Base-by-base conservation (phyloP, 768 basidiomycete genomes). In the Coprinopsis cinerea region DNA sequence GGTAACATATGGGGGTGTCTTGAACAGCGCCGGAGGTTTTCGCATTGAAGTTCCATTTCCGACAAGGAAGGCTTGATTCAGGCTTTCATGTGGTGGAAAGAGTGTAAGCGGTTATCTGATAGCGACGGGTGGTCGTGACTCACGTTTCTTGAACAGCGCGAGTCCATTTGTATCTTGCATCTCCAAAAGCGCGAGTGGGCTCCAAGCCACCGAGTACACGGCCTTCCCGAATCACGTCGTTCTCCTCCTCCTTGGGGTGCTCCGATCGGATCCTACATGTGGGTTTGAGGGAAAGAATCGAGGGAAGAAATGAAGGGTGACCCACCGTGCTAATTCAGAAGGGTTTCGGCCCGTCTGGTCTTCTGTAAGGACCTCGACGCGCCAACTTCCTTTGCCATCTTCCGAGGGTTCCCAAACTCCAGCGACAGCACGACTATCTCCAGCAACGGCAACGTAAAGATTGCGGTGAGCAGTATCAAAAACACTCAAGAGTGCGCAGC, bases 261-360 rank as follows among this genome's bases (percentile, higher is more conserved):
- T 94, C 91, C 6, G 80, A 81, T 57, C 78, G 83, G 27, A 96
- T 76, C 39, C 91, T 91, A 54, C 22, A 40, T 7, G 37, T 52
- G n/a, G 23, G n/a, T 10, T 15, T 28, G 13, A 45, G 13, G 13
- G 10, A 27, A 36, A 18, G 1, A 22, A 25, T 43, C 4, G 27
- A 7, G 30, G 26, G 15, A 20, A 17, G 23, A 14, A 48, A 28
- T 17, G 34, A 43, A 10, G 26, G 28, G 44, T 48, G 34, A 60
- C 72, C 44, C 57, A 93, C 94, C 93, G 80, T 63, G 77, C 77
- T 22, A 86, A 70, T 67, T 99, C 96, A 40, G 79, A 84, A 14
- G 79, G 82, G 62, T 92, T 97, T 56, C 91, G 81, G 32, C 92
- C 96, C 5, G 94, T 97, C 71, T 97, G 94, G 61, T 98, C 96